Evolutionary conservation across 1,284 basidiomycete species (phyloP).

Genomic region (Leccinum fallax): DNA sequence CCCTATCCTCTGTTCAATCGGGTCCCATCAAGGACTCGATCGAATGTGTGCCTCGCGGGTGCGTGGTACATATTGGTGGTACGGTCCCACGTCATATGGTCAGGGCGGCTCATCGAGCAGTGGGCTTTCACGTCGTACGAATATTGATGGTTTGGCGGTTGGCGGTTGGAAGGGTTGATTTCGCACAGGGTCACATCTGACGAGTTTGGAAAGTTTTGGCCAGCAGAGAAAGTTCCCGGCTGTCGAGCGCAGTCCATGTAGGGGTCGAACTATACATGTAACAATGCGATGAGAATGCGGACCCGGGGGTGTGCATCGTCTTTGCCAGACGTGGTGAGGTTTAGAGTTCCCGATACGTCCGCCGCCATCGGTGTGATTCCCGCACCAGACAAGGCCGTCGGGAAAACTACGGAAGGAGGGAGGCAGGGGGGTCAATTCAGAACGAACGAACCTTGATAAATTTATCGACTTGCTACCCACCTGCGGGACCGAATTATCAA

Average conservation of each 20-base stretch:
- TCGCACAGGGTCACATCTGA: neutral
- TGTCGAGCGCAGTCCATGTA: neutral
- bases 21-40: neutral
- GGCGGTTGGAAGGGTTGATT: neutral
- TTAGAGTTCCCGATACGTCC: neutral
- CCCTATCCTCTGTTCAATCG: neutral
- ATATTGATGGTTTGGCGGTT: neutral
- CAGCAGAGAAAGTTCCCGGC: neutral
- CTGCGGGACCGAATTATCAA: slow-evolving; percentile 10
- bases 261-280: neutral
- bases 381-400: neutral
- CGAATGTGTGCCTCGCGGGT: neutral
- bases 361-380: neutral
- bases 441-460: slow-evolving; percentile 1
- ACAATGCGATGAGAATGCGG: neutral
- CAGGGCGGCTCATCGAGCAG: neutral
- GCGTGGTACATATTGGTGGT: neutral
- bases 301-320: neutral
- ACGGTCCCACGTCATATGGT: slow-evolving; percentile 7
- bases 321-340: slow-evolving; percentile 2
- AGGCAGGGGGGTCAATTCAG: neutral
- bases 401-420: neutral
- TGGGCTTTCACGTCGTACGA: neutral
- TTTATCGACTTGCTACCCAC: slow-evolving; percentile 2
- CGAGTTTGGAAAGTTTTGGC: neutral